A percentile compares a stretch with the other conserved stretches of the same genome.
These are phyloP conservation scores for Brassica incana DNA, from an alignment of 345 rosid genomes.

Conservation along the genomic window DNA sequence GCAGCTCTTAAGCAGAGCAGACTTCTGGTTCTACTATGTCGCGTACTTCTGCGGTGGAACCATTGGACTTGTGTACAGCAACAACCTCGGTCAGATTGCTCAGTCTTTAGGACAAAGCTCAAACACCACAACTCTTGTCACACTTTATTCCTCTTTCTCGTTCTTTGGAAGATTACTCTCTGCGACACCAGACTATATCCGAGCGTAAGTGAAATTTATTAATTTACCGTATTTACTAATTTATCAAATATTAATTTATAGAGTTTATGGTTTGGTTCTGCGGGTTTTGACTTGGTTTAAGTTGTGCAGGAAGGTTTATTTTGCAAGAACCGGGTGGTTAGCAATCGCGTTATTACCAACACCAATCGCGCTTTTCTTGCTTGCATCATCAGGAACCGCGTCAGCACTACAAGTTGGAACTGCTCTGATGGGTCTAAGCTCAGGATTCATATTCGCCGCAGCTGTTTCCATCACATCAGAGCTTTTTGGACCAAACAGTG, in stretches of 20 bases:
- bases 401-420: slow-evolving; percentile 61
- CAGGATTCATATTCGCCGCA: slow-evolving; percentile 93
- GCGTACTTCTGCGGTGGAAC: slow-evolving; percentile 95
- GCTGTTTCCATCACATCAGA: slow-evolving; percentile 96
- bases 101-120: slow-evolving; percentile 72
- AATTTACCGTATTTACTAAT: no score
- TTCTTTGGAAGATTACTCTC: slow-evolving; percentile 94
- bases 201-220: slow-evolving; percentile 55
- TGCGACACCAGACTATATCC: slow-evolving; percentile 81
- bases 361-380: slow-evolving; percentile 76
- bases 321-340: slow-evolving; percentile 95
- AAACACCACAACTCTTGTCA: slow-evolving; percentile 62
- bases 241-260: background rate
- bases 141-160: slow-evolving; percentile 88
- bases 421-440: slow-evolving; percentile 75
- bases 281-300: background rate
- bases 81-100: slow-evolving; percentile 92
- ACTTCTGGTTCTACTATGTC: slow-evolving; percentile 84
- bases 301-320: slow-evolving; percentile 69
- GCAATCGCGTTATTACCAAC: slow-evolving; percentile 82
- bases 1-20: slow-evolving; percentile 66
- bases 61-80: slow-evolving; percentile 93
- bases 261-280: background rate
- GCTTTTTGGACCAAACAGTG: slow-evolving; percentile 86
- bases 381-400: slow-evolving; percentile 52